A percentile compares a stretch with the other conserved stretches of the same genome.
phyloP scores from a whole-genome alignment of 768 basidiomycete genomes.

The Tulasnella calospora region DNA sequence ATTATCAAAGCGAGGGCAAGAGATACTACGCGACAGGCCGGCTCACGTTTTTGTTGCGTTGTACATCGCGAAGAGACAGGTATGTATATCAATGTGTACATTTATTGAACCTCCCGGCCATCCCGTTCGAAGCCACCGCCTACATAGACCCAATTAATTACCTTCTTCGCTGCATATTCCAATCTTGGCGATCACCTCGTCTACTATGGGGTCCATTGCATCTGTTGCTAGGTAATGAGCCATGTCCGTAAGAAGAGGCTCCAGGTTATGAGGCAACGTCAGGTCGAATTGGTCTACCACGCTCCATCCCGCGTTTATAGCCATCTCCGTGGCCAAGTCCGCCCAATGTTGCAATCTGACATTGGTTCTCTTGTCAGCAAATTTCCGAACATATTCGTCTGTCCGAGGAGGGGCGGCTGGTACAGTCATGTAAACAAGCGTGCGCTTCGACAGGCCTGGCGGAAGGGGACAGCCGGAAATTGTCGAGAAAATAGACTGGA shows the following conservation, averaged over 20 bases:
- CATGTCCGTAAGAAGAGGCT: neutral
- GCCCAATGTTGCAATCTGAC: conserved; percentile 10
- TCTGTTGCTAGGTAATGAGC: conserved; percentile 8
- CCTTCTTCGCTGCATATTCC: neutral
- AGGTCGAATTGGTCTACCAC: conserved; percentile 13
- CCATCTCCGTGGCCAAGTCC: neutral
- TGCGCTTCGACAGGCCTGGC: neutral
- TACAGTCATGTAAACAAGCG: neutral
- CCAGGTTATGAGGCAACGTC: neutral
- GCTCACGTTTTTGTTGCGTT: neutral
- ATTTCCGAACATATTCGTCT: neutral
- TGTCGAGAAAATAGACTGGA: neutral
- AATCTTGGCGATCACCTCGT: conserved; percentile 14
- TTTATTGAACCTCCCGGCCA: neutral
- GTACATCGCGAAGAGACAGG: neutral
- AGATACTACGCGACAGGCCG: neutral
- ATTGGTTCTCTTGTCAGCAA: neutral
- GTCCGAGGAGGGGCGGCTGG: neutral
- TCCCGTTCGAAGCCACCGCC: neutral
- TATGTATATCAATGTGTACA: too few species aligned
- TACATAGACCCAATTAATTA: neutral
- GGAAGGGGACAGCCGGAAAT: neutral
- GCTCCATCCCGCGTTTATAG: neutral
- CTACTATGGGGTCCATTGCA: conserved; percentile 11
- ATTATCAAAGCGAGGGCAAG: neutral